Base-by-base conservation (phyloP, 2,329 filamentous ascomycete species). In the Clonostachys solani region DNA sequence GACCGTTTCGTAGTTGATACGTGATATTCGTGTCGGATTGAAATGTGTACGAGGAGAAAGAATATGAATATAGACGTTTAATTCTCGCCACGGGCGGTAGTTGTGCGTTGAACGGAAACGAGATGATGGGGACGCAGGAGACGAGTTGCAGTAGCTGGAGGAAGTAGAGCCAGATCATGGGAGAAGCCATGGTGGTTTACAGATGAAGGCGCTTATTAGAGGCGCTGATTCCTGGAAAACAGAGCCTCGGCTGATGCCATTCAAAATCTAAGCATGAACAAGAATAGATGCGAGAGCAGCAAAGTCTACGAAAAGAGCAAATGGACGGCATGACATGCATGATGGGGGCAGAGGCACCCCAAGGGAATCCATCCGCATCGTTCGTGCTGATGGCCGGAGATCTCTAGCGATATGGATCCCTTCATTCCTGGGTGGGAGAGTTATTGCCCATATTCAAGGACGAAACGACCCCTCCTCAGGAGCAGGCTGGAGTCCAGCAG, bases 61-160 rank as follows among this genome's bases (percentile, higher is more conserved):
- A 73, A 59, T 92, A 90, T 10, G 73, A 78, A 64, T 89, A 94
- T 3, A 75, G 73, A 56, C 84, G 61, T 38, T 77, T 79, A 49
- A 87, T 73, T 53, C 87, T 79, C 17, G 89, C 90, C 46, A 92
- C 85, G 5, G 86, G 85, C 33, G 90, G 90, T 1, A 95, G 77
- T 64, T 96, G 91, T 3, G 88, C 84, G 65, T 94, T 95, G 64
- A 95, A 75, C 1, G 90, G 90, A 56, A 92, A 92, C 42, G 73
- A 68, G 43, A 74, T 59, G 19, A 63, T 57, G 12, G 78, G 78
- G 16, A 64, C 58, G 45, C 68, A 63, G 36, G 49, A 53, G n/a
- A 61, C 62, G 34, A 29, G 29, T 15, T 41, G 42, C 16, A 40
- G 16, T 33, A 15, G 36, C 29, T 19, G 45, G 12, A 18, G 19